A percentile compares a stretch with the other conserved stretches of the same genome.
Conservation (phyloP, 139 green algal genomes). For the Gonium pectorale region DNA sequence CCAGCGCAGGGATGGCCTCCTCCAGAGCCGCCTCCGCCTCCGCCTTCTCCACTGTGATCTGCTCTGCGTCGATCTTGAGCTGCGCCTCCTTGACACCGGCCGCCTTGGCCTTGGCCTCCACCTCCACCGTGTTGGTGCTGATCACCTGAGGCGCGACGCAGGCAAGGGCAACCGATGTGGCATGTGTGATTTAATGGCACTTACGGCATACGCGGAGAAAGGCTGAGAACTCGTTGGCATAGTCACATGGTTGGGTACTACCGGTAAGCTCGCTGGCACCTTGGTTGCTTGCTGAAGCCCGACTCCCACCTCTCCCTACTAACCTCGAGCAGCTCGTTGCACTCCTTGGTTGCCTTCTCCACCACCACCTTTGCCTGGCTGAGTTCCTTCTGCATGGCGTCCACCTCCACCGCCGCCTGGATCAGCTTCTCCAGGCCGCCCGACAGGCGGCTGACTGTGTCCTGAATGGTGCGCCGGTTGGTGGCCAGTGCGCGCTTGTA, state of each 20-base stretch:
- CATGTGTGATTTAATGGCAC: too few relatives aligned
- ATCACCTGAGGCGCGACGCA: constrained; percentile 75
- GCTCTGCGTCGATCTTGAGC: constrained; percentile 72
- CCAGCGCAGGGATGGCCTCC: constrained; percentile 87
- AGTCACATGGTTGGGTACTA: too few relatives aligned
- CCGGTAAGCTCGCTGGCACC: too few relatives aligned
- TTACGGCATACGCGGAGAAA: too few relatives aligned
- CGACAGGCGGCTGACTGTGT: constrained; percentile 73
- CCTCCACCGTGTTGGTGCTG: constrained; percentile 76
- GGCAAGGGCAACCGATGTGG: too few relatives aligned
- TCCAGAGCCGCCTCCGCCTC: constrained; percentile 88
- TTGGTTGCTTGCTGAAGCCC: too few relatives aligned
- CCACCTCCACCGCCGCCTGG: constrained; percentile 86
- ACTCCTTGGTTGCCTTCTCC: constrained; percentile 85
- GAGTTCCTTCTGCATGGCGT: constrained; percentile 87
- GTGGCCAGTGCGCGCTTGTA: constrained; percentile 77
- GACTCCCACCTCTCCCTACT: too few relatives aligned
- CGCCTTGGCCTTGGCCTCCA: constrained; percentile 80
- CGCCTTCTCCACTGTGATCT: constrained; percentile 82
- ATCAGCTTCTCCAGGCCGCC: constrained; percentile 89
- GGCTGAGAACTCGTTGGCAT: too few relatives aligned
- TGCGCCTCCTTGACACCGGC: constrained; percentile 83
- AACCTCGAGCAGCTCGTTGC: constrained; percentile 83
- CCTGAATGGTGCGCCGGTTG: constrained; percentile 68
- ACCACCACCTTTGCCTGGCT: constrained; percentile 86